Evolutionary conservation across 805 yeast genomes (phyloP), one percentile per base, ranked within the genome.

Genomic region (Kazachstania taianensis): DNA sequence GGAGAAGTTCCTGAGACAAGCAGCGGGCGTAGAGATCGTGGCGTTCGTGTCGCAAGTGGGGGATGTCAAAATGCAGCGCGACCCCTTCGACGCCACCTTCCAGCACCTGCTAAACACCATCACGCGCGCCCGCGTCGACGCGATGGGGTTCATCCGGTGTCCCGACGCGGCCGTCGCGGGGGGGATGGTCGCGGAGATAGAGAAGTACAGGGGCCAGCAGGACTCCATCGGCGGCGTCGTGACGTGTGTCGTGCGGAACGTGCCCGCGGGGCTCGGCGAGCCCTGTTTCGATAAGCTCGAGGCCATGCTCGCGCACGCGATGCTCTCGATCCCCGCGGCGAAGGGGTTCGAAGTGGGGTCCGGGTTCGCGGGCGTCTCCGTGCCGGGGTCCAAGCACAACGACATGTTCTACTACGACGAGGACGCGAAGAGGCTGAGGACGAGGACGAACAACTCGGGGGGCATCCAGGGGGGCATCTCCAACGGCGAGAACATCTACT

Each of bases 381-480:
- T 89, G 46, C 89, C 94, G 34, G 98, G 98, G 18, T 87, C 96
- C 10, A 61, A 80, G 63, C 98, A 92, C 67, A 92, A 92, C 52
- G 98, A 92, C 62, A 70, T 87, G 22, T 92, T 92, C 57, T 66
- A 64, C 53, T 69, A 60, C 44, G 84, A 76, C 50, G 75, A 69
- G 39, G 67, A 67, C 18, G 57, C 71, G 9, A 75, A 78, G 19
- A 71, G 69, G 52, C 69, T 92, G 55, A 80, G 89, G 61, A 92
- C 98, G 18, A 70, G 59, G 49, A 87, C 97, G 14, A 92, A 92
- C 67, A 78, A 80, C 62, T 82, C 94, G 13, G 98, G 97, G 50
- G 98, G 98, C 65, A 75, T 86, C 44, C 98, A 92, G 69, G 98
- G 98, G 55, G 98, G 98, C 55, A 92, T 92, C 55, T 67, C 94